Base-by-base conservation (phyloP, 495 filamentous ascomycete species). In the Neurospora sp. region DNA sequence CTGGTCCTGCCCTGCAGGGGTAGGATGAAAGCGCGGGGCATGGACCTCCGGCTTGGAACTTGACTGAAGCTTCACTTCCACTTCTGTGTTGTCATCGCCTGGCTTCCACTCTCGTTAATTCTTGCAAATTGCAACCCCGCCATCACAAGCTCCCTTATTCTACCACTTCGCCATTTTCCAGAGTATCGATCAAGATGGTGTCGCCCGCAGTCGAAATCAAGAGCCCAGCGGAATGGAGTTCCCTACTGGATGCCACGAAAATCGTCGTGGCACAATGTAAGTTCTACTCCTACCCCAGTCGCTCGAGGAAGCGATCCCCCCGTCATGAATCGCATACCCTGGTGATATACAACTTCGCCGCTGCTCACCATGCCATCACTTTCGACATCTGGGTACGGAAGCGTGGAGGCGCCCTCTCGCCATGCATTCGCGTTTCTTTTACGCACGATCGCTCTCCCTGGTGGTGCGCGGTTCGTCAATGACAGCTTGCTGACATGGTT, bases 201-300 rank as follows among this genome's bases (percentile, higher is more conserved):
- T 37, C 27, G 27, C 12, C 54, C 7, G 54, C 54, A 18, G 27
- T 35, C 27, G 54, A 66, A 35, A 35, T 66, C 27, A 16, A 18
- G 27, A 66, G 54, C 54, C 82, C 87, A 23, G 85, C 86, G 75
- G 91, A 97, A 77, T 91, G 97, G 77, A 89, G 80, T 78, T 81
- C 86, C 23, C 80, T 97, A 70, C 84, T 97, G 70, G 85, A 85
- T 54, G 86, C 85, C 44, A 92, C 90, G 31, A 88, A 83, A 69
- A 87, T 97, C 72, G 92, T 97, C 40, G 90, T 97, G 62, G 88
- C 90, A 76, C 91, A 97, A 84, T 98, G 94, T 96, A 83, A 89
- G 93, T 87, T 44, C 69, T 46, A 10, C 41, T 20, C 12, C 39
- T 41, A 44, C 16, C 18, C 69, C 31, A 23, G n/a, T 48, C 27